Evolutionary conservation across 2,329 filamentous ascomycete genomes (phyloP).

Genomic region (Cladophialophora bantiana): DNA sequence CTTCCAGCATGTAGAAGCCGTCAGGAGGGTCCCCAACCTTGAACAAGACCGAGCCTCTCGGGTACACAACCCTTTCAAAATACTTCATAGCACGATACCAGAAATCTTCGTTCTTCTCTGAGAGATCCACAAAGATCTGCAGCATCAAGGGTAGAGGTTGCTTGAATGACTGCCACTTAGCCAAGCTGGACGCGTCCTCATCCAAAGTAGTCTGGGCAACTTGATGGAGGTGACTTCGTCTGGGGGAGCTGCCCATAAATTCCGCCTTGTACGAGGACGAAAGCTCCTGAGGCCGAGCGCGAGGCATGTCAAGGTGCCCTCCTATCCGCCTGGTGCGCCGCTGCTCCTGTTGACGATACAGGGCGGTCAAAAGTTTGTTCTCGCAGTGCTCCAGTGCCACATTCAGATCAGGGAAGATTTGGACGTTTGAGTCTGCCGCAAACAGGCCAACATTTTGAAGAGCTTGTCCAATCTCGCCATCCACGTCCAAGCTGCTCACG

Average conservation of each 20-base stretch:
- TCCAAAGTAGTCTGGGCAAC: conserved; percentile 80
- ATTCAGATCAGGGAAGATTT: conserved; percentile 87
- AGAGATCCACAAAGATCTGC: conserved; percentile 92
- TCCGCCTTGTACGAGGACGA: conserved; percentile 53
- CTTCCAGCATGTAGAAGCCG: conserved; percentile 89
- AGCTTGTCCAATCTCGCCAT: conserved; percentile 76
- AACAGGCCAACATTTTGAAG: conserved; percentile 85
- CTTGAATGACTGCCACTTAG: conserved; percentile 83
- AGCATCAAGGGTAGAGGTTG: conserved; percentile 91
- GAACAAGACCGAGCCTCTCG: conserved; percentile 77
- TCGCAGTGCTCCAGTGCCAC: conserved; percentile 93
- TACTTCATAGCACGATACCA: conserved; percentile 84
- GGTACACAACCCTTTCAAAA: conserved; percentile 73
- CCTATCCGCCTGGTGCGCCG: conserved; percentile 40
- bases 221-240: conserved; percentile 76
- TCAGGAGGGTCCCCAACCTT: conserved; percentile 75
- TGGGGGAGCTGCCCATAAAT: conserved; percentile 74
- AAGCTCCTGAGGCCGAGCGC: conserved; percentile 31
- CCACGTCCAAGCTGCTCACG: conserved; percentile 80
- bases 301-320: conserved; percentile 39
- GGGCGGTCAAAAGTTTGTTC: conserved; percentile 85
- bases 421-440: conserved; percentile 74
- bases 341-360: conserved; percentile 72
- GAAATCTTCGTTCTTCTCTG: conserved; percentile 87
- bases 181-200: conserved; percentile 62